These are phyloP conservation scores for Claviceps sp. DNA, from an alignment of 2,329 filamentous ascomycete species.

Conservation along the genomic window DNA sequence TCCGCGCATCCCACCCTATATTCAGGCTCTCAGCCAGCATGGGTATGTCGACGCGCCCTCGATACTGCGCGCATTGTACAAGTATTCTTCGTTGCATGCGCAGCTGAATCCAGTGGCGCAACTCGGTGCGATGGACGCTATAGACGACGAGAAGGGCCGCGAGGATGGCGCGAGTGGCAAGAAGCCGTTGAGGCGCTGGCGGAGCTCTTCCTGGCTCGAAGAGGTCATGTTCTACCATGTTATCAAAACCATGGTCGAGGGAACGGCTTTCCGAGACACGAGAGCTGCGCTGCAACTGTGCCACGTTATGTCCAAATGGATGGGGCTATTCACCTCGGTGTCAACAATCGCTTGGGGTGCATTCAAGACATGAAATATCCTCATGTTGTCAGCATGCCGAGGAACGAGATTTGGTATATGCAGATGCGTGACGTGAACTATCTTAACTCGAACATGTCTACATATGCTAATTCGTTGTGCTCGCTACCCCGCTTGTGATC, in stretches of 20 bases:
- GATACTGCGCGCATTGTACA: conserved; percentile 41
- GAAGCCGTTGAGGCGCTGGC: conserved; percentile 30
- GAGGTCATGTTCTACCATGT: conserved; percentile 91
- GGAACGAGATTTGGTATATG: not conserved
- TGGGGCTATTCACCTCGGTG: conserved; percentile 40
- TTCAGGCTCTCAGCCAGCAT: conserved; percentile 39
- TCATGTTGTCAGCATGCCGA: not conserved
- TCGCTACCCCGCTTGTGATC: not conserved
- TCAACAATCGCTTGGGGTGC: conserved; percentile 16
- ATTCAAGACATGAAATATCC: not conserved
- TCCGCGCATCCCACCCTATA: conserved; percentile 44
- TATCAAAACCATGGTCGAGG: conserved; percentile 65
- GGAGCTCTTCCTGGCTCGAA: conserved; percentile 50
- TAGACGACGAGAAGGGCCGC: conserved; percentile 1
- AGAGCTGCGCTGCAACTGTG: conserved; percentile 38
- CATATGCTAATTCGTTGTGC: not conserved
- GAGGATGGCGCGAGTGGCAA: conserved; percentile 8
- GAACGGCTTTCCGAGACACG: conserved; percentile 30
- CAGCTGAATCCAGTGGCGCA: conserved; percentile 6
- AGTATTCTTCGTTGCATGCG: conserved; percentile 39
- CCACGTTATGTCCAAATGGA: conserved; percentile 41
- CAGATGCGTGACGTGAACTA: no score
- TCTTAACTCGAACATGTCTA: not conserved
- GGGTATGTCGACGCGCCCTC: conserved; percentile 40
- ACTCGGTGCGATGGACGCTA: conserved; percentile 2